Evolutionary conservation across 2,329 filamentous ascomycete species (phyloP), one percentile per base, ranked within the genome.

Genomic region (Fonsecaea multimorphosa): DNA sequence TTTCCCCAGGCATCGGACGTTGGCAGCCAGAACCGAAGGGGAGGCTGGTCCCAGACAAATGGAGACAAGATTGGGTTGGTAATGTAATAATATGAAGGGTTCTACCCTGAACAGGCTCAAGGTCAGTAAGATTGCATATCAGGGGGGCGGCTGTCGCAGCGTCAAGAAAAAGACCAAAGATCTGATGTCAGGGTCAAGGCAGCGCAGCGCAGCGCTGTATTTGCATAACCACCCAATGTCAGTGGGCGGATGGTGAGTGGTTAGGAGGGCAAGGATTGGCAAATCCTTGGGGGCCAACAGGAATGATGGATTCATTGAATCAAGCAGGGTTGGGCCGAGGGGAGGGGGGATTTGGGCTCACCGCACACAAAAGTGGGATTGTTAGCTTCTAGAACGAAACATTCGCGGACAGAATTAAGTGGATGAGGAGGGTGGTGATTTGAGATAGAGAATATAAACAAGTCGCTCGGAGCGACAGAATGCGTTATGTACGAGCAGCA

Each of bases 1-100:
- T 40, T 38, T 31, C 53, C 54, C 44, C 57, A 64, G 32, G 46
- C 65, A 67, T 67, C 22, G 56, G 56, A 24, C 7, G n/a, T n/a
- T 40, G 52, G 32, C n/a, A 24, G 36, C 53, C 14, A 12, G 24
- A 49, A 9, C 22, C 44, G 22, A 24, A 8, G 44, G 19, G 22
- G 19, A 49, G 1, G 22, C 19, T 22, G 44, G 2, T 22, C 2
- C 44, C 22, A 11, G 19, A 49, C 4, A 24, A 49, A 24, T 8
- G 19, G 44, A 11, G 44, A 32, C 38, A 22, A 16, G 14, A 27
- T 16, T 11, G 16, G n/a, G 56, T 16, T n/a, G 27, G 38, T 8
- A 14, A 12, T 27, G 29, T 34, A 53, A 16, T 27, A 19, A 24
- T 36, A 19, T 29, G 22, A 52, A 31, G 51, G 27, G 31, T 29